Evolutionary conservation across 192 early-diverging fungal genomes (phyloP), one percentile per base, ranked within the genome.

Genomic region (Coemansia umbellata): DNA sequence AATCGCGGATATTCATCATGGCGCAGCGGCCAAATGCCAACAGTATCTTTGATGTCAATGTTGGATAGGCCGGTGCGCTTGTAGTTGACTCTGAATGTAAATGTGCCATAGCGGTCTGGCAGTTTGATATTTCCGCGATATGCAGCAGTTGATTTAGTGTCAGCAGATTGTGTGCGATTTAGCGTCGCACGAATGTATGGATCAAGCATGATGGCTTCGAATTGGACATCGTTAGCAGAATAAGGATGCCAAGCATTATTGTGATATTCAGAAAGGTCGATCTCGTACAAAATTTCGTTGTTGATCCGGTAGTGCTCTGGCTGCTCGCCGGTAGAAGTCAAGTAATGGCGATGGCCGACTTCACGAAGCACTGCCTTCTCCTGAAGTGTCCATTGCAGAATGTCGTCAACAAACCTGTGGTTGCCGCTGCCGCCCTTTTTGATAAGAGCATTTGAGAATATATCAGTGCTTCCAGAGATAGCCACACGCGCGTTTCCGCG

Each of bases 1-100:
- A 89, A 97, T 33, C 97, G 84, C 32, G 90, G 91, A 69, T 95
- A 97, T 69, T 97, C 91, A 65, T 99, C 89, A 63, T 99, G 96
- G 47, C 92, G 74, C 73, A 91, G 92, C 10, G 94, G 97, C 49
- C 89, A 82, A 36, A 97, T 85, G 33, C 87, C 85, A 0, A 99
- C 85, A 1, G 82, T 86, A 31, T 93, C 89, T 37, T 70, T 68
- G 14, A 81, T 82, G 33, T 80, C 78, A 37, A 99, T 54, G 58
- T 83, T 91, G 8, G 90, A 80, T 50, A 81, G 79, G 2, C 97
- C 97, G 0, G 86, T 75, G 37, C 93, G 81, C 66, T 90, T 88
- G 76, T 97, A 97, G 60, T 95, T 92, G 32, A 97, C 89, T 31
- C 83, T 85, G 69, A 99, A 92, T 5, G 94, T 97, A 79, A 94